Evolutionary conservation across 768 basidiomycete genomes (phyloP), one percentile per base, ranked within the genome.

Genomic region (Coprinellus micaceus): DNA sequence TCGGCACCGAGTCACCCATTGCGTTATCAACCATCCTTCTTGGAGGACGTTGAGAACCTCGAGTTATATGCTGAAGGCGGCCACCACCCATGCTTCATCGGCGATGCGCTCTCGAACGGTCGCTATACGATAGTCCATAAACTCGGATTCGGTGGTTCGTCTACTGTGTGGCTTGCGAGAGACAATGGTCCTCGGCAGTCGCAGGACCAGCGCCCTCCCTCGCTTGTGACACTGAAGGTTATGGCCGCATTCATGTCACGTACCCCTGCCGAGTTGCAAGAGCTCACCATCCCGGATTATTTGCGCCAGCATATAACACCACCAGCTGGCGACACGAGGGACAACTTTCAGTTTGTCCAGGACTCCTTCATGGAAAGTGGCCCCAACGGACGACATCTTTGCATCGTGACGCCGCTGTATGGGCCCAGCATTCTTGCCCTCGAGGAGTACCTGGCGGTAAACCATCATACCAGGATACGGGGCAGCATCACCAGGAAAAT

Each of bases 381-480:
- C 21, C 78, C 78, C 1, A 82, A 81, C 62, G 82, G 82, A 37
- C 69, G 71, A 44, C 82, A 83, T 63, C 74, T 71, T 24, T 80
- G 71, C 61, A 73, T 82, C 62, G 71, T 81, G 48, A 77, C 65
- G 69, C 73, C 71, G 49, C 68, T 82, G 51, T 69, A 77, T 29
- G 80, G 81, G 1, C 77, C 74, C 2, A 73, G 67, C 55, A 45
- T 75, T 45, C 54, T 60, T 39, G 39, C 74, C 43, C 65, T 75
- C 61, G 63, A 61, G 4, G 63, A 69, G 19, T 70, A 52, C 49
- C 73, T 69, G 3, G 68, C 71, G 21, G 47, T 67, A 59, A 56
- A 61, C 10, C 41, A 59, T 21, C 65, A 69, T 36, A 71, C 68
- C 61, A 49, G 71, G 43, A 61, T 76, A 36, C 69, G 70, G 25